Evolutionary conservation across 2,329 filamentous ascomycete genomes (phyloP).

Genomic region (Pseudogymnoascus sp.): DNA sequence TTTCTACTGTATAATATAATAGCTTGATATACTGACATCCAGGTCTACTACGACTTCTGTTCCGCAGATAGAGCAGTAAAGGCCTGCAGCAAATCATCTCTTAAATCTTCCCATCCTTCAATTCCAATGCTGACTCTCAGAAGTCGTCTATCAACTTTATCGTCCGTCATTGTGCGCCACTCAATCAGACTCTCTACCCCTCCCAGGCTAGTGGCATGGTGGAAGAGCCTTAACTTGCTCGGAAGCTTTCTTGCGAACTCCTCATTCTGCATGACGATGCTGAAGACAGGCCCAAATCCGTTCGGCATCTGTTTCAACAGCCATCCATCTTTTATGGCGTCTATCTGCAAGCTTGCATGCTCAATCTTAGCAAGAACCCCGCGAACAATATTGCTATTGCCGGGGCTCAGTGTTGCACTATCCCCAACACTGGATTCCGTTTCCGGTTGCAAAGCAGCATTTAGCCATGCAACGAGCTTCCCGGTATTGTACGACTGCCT

Average conservation of each 20-base stretch:
- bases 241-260: constrained; percentile 62
- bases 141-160: constrained; percentile 60
- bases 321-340: constrained; percentile 58
- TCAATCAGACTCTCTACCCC: constrained; percentile 95
- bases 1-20: background rate
- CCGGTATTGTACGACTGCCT: constrained; percentile 67
- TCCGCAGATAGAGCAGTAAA: constrained; percentile 38
- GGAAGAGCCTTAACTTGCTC: constrained; percentile 72
- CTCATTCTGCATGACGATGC: constrained; percentile 57
- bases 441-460: constrained; percentile 25
- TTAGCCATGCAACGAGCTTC: constrained; percentile 65
- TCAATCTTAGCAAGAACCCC: constrained; percentile 53
- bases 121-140: constrained; percentile 79
- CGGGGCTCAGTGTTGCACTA: constrained; percentile 25
- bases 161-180: constrained; percentile 88
- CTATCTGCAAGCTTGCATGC: constrained; percentile 74
- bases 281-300: constrained; percentile 85
- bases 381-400: constrained; percentile 37
- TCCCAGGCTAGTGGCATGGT: constrained; percentile 89
- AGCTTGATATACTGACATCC: background rate
- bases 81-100: constrained; percentile 62
- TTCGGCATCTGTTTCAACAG: constrained; percentile 80
- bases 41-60: background rate
- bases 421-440: constrained; percentile 9
- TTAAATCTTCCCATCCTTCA: constrained; percentile 79